These are phyloP conservation scores for Colletotrichum spinosum DNA, from an alignment of 2,329 filamentous ascomycete genomes.

Conservation along the genomic window DNA sequence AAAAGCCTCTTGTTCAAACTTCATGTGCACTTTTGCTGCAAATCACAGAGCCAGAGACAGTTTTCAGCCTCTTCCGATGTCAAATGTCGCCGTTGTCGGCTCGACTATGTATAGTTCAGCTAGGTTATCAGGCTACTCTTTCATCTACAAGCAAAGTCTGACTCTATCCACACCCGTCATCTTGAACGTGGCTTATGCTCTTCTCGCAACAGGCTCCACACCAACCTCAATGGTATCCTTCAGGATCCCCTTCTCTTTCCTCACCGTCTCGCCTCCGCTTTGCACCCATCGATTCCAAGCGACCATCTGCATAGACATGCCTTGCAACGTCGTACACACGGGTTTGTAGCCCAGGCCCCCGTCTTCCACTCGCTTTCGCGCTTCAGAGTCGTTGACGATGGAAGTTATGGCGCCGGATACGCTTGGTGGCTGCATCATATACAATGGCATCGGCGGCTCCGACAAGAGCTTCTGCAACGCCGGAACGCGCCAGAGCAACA, in stretches of 20 bases:
- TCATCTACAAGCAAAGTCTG: background rate
- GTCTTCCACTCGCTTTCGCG: slow-evolving; percentile 49
- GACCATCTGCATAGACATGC: slow-evolving; percentile 52
- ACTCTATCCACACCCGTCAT: background rate
- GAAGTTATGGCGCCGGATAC: slow-evolving; percentile 51
- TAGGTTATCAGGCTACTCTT: background rate
- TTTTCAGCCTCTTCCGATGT: too few species aligned
- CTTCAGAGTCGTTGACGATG: slow-evolving; percentile 51
- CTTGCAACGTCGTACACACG: slow-evolving; percentile 53
- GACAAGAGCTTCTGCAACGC: slow-evolving; percentile 42
- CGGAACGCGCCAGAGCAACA: slow-evolving; percentile 43
- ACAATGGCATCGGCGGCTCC: slow-evolving; percentile 49
- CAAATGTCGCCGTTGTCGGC: too few species aligned
- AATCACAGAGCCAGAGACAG: too few species aligned
- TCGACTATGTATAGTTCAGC: background rate
- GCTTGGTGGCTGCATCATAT: slow-evolving; percentile 54
- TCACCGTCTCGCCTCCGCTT: slow-evolving; percentile 21
- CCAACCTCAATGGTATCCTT: slow-evolving; percentile 31
- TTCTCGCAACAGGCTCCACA: slow-evolving; percentile 31
- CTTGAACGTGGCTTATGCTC: slow-evolving; percentile 9
- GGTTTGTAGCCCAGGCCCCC: slow-evolving; percentile 56
- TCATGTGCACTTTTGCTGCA: too few species aligned
- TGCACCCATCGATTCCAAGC: slow-evolving; percentile 51
- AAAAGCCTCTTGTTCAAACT: too few species aligned
- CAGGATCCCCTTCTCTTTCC: slow-evolving; percentile 22